Base-by-base conservation (phyloP, 495 filamentous ascomycete species). In the Hamigera avellanea region DNA sequence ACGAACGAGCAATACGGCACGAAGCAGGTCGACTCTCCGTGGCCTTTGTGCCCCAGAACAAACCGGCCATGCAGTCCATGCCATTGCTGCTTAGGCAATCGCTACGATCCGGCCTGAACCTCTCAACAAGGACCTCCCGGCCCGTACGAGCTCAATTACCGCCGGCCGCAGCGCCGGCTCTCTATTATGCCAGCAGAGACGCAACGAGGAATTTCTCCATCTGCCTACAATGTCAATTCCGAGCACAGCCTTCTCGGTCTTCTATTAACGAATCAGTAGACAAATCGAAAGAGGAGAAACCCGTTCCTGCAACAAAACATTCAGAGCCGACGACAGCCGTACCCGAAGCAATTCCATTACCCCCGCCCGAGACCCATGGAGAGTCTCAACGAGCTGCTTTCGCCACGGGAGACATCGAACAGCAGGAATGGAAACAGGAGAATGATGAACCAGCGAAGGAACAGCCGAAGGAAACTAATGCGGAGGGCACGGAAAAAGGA, bases 51-150 rank as follows among this genome's bases (percentile, higher is more conserved):
- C n/a, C n/a, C n/a, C n/a, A n/a, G 21, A 7, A 41, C 37, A 38
- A 33, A 42, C 29, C 43, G 54, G 59, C 50, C 48, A 66, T 64
- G 63, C 61, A 65, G 48, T 51, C 59, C 35, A 54, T 65, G 54
- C 63, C 56, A 54, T 50, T 56, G 41, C 46, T 67, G 37, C 39
- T 64, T 21, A 43, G 55, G 50, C 61, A 62, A 48, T 59, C 61
- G 27, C 40, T 65, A 27, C 49, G 54, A 32, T 48, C 54, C 19
- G 53, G 46, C 26, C 26, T 53, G 21, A 53, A 43, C 6, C 15
- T 59, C 28, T 41, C 53, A 32, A 46, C 48, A 42, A 35, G 46
- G n/a, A 35, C 43, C 15, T 10, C 50, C 19, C 41, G 43, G 16
- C 43, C 47, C 2, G 32, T 40, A 14, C 51, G 33, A 36, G 19